Conservation (phyloP, 1,284 basidiomycete species). For the Somion occarium region DNA sequence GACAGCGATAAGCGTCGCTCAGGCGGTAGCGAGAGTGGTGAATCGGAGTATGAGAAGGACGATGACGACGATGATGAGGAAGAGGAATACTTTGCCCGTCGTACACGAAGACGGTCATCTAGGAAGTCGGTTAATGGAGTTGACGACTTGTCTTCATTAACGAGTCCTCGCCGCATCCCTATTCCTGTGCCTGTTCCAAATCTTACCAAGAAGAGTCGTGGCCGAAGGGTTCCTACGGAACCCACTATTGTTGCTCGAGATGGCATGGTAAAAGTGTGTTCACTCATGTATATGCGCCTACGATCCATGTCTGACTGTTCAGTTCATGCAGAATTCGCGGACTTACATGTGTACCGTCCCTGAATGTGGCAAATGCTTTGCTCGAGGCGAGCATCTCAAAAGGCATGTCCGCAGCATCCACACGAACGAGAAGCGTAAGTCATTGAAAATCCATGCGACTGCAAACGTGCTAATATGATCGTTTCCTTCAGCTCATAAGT, state of each 20-base stretch:
- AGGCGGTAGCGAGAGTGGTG: constrained; percentile 17
- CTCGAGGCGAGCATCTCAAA: constrained; percentile 75
- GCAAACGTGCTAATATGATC: too few species aligned
- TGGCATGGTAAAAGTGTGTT: constrained; percentile 26
- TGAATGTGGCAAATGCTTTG: constrained; percentile 78
- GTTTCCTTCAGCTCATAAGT: constrained; percentile 58
- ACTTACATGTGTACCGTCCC: constrained; percentile 68
- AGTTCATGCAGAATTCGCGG: constrained; percentile 44
- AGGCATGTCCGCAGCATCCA: constrained; percentile 76
- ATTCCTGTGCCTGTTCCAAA: constrained; percentile 68
- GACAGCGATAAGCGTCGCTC: constrained; percentile 11
- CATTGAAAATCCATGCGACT: too few species aligned
- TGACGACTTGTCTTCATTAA: constrained; percentile 8
- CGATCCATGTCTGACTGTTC: constrained; percentile 3
- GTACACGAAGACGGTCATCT: constrained; percentile 20
- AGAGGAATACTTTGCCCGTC: constrained; percentile 29
- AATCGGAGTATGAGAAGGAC: constrained; percentile 25
- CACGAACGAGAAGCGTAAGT: constrained; percentile 77
- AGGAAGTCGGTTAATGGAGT: constrained; percentile 12
- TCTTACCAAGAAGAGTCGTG: constrained; percentile 69
- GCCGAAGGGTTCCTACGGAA: constrained; percentile 63
- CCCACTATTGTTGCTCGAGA: constrained; percentile 35
- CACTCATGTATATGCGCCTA: neutral
- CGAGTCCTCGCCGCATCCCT: constrained; percentile 21
- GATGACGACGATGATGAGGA: constrained; percentile 23